Conservation (phyloP, 83 land plant genomes). For the Picea abies region DNA sequence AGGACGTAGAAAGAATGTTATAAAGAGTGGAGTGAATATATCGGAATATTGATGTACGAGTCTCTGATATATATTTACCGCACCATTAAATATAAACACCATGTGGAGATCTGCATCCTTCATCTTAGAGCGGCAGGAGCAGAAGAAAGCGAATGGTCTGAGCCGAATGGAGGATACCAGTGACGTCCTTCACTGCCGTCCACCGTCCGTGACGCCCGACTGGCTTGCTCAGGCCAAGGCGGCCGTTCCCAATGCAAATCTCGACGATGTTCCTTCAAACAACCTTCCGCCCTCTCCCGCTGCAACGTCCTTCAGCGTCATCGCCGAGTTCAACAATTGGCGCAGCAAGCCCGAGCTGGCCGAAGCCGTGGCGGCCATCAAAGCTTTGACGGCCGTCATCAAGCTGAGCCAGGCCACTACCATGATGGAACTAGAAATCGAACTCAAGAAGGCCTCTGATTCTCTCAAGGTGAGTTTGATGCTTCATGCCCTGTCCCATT, state of each 20-base stretch:
- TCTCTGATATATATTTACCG: no score
- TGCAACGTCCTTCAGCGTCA: constrained; percentile 57
- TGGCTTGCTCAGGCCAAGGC: constrained; percentile 85
- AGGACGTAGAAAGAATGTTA: no score
- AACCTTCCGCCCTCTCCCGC: neutral
- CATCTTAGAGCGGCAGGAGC: no score
- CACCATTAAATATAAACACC: no score
- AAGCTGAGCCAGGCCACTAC: constrained; percentile 81
- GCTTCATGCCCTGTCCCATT: neutral
- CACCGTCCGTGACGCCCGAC: constrained; percentile 52
- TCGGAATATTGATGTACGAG: no score
- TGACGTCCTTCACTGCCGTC: no score
- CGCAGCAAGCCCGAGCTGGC: constrained; percentile 91
- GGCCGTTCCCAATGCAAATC: constrained; percentile 29
- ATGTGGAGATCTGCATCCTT: no score
- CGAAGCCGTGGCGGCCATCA: constrained; percentile 96
- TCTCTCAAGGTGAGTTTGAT: constrained; percentile 68
- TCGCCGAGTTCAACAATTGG: constrained; percentile 94
- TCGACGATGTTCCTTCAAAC: neutral
- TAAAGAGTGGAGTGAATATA: no score
- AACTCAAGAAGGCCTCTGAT: constrained; percentile 88
- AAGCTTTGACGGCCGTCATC: constrained; percentile 85
- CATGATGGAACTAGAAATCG: constrained; percentile 97
- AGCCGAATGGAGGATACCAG: no score
- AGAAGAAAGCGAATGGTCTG: no score